Base-by-base conservation (phyloP, 2,329 filamentous ascomycete genomes). In the Penicillium sp. region DNA sequence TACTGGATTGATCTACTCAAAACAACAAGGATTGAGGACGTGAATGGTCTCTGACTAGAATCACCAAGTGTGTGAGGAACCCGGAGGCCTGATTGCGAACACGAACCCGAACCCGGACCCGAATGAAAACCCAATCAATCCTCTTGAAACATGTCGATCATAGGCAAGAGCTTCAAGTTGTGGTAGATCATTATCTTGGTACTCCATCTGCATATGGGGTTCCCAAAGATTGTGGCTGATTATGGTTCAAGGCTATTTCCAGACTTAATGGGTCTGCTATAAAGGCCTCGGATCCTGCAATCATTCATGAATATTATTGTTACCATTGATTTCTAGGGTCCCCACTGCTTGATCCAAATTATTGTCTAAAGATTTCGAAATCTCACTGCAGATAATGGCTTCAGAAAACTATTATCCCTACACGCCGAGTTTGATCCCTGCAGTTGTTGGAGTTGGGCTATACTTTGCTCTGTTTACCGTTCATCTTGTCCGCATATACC, bases 391-490 rank as follows among this genome's bases (percentile, higher is more conserved):
- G 18, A 40, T 8, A 9, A 40, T 21, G n/a, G n/a, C 14, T 9
- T 40, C 16, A 40, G 14, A 40, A 11, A 6, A 18, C 18, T 9
- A 18, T 21, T 57, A 57, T 29, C 10, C n/a, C 18, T 57, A 57
- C 16, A 46, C 22, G 3, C 55, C 55, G 5, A 54, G 51, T 22
- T 10, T 54, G 5, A 31, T 52, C 18, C 47, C 54, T 21, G 47
- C 51, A 8, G 43, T 54, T 11, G 18, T 54, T 21, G 55, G 43
- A 16, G 47, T 54, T 4, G 54, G 44, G n/a, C 11, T 47, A n/a
- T 57, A 47, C 13, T 48, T 48, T 16, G 29, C 18, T 5, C 39
- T 57, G 24, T 21, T 34, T 14, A 22, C 50, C 10, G 32, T 44
- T 40, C 44, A 40, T 43, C 6, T n/a, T 16, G 39, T 54, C 27